Conservation (phyloP, 768 basidiomycete genomes). For the Pholiota molesta region DNA sequence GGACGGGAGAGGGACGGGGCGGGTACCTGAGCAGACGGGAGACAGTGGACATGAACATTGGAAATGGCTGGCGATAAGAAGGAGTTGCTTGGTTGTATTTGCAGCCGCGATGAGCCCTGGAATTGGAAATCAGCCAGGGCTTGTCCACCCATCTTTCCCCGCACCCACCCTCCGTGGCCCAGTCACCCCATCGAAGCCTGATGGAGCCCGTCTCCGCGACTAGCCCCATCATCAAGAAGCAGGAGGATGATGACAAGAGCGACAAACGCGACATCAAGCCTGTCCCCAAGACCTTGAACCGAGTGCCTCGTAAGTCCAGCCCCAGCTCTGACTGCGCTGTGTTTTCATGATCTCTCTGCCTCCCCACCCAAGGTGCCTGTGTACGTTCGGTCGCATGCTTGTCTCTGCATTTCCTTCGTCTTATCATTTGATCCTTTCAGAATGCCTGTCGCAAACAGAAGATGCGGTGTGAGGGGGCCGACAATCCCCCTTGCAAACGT, state of each 20-base stretch:
- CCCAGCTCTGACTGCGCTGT: slow-evolving; percentile 18
- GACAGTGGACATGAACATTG: slow-evolving; percentile 45
- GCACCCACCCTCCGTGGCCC: slow-evolving; percentile 31
- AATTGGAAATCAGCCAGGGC: slow-evolving; percentile 19
- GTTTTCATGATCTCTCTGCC: slow-evolving; percentile 17
- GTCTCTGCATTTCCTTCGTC: slow-evolving; percentile 14
- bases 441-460: slow-evolving; percentile 97
- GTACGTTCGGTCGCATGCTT: slow-evolving; percentile 44
- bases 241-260: slow-evolving; percentile 57
- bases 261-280: slow-evolving; percentile 75
- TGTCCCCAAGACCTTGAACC: slow-evolving; percentile 76
- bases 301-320: slow-evolving; percentile 76
- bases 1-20: not conserved
- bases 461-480: slow-evolving; percentile 96
- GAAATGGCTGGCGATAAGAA: slow-evolving; percentile 8
- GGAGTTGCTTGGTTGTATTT: slow-evolving; percentile 27
- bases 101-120: slow-evolving; percentile 12
- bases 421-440: slow-evolving; percentile 41
- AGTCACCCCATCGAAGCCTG: slow-evolving; percentile 23
- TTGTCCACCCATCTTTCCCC: slow-evolving; percentile 34
- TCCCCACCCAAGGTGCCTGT: slow-evolving; percentile 65
- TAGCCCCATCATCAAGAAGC: slow-evolving; percentile 53
- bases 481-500: slow-evolving; percentile 94
- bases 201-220: slow-evolving; percentile 40
- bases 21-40: slow-evolving; percentile 51